phyloP scores from a whole-genome alignment of 169 alveolate species.

The Plasmodium vinckei region DNA sequence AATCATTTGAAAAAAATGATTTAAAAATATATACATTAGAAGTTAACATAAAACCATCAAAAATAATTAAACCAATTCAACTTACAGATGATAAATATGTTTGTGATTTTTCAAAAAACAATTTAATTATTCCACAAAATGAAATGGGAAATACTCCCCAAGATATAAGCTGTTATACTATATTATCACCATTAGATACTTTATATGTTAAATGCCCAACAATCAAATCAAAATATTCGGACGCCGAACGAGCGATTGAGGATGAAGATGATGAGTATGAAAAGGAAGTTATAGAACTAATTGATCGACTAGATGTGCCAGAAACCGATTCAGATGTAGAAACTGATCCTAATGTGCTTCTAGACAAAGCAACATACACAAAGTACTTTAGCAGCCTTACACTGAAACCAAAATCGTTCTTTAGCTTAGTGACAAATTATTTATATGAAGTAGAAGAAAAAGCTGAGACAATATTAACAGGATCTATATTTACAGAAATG shows the following conservation, averaged over 20 bases:
- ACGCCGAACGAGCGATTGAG: constrained; percentile 8
- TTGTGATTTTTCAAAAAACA: constrained; percentile 48
- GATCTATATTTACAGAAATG: constrained; percentile 14
- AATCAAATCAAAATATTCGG: constrained; percentile 1
- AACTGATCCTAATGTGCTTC: neutral
- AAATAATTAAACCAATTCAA: constrained; percentile 6
- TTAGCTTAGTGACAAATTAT: constrained; percentile 7
- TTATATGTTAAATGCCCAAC: constrained; percentile 72
- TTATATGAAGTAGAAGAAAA: constrained; percentile 1
- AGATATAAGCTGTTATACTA: constrained; percentile 19
- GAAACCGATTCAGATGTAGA: neutral
- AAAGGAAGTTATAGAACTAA: neutral
- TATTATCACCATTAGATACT: constrained; percentile 40
- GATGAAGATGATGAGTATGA: constrained; percentile 35
- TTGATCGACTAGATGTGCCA: neutral
- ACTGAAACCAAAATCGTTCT: constrained; percentile 27
- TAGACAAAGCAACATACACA: constrained; percentile 19
- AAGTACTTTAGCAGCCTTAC: neutral
- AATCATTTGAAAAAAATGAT: neutral
- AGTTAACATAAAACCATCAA: constrained; percentile 42
- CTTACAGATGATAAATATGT: constrained; percentile 1
- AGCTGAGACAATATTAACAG: constrained; percentile 10
- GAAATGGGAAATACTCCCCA: neutral
- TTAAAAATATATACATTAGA: constrained; percentile 11
- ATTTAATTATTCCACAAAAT: constrained; percentile 23